Percentiles rank a stretch among this genome's conserved stretches.
Evolutionary conservation across 345 rosid species (phyloP).

Genomic region (Xanthoceras sorbifolium): DNA sequence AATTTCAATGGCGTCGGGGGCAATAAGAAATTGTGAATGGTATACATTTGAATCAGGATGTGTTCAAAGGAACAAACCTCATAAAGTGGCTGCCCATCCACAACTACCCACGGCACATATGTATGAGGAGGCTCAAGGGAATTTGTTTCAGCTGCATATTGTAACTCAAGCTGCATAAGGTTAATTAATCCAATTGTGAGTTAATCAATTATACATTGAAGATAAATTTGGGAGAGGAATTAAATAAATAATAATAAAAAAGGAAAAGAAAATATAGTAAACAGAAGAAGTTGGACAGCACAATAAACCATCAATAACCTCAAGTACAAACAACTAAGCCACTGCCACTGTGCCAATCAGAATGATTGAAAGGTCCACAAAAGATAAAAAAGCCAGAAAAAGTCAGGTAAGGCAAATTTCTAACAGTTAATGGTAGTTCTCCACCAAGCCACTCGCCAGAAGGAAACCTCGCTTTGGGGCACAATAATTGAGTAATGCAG

Average conservation of each 20-base stretch:
- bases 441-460: neutral
- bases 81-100: conserved; percentile 88
- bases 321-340: neutral
- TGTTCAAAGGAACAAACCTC: conserved; percentile 53
- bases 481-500: neutral
- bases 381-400: neutral
- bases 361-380: neutral
- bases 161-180: conserved; percentile 70
- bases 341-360: neutral
- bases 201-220: neutral
- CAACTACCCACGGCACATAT: conserved; percentile 96
- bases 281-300: neutral
- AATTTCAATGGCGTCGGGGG: neutral
- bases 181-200: neutral
- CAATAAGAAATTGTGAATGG: neutral
- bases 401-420: neutral
- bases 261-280: neutral
- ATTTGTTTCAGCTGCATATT: conserved; percentile 80
- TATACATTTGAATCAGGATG: neutral
- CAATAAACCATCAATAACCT: neutral
- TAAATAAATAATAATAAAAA: neutral
- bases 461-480: neutral
- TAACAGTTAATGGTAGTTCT: neutral
- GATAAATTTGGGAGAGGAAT: neutral
- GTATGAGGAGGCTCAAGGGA: conserved; percentile 83